A percentile compares a stretch with the other conserved stretches of the same genome.
Conservation (phyloP, 306 rosid species). For the Lablab purpureus region DNA sequence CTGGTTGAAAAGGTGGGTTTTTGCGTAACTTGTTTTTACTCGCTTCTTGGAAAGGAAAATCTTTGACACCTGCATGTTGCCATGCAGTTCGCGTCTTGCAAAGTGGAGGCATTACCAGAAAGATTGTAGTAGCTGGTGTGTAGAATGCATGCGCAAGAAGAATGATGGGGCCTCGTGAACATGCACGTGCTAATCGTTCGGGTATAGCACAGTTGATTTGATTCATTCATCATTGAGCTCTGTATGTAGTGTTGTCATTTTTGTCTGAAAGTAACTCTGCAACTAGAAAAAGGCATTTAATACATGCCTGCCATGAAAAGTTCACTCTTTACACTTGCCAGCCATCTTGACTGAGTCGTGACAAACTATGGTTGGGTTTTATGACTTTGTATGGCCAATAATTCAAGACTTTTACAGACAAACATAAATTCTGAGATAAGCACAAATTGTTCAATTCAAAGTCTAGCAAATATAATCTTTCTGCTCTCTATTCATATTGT, state of each 20-base stretch:
- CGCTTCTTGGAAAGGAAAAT: no score
- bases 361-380: not conserved
- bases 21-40: slow-evolving; percentile 23
- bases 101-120: slow-evolving; percentile 76
- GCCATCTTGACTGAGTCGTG: not conserved
- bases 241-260: no score
- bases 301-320: not conserved
- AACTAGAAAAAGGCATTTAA: not conserved
- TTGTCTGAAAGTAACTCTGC: not conserved
- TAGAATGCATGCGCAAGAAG: slow-evolving; percentile 79
- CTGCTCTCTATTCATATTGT: no score
- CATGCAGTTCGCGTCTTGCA: slow-evolving; percentile 69
- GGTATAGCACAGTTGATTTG: no score
- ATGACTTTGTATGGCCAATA: not conserved
- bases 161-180: no score
- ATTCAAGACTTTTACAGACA: not conserved
- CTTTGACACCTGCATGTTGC: slow-evolving; percentile 10
- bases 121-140: slow-evolving; percentile 85
- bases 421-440: not conserved
- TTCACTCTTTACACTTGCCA: not conserved
- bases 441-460: not conserved
- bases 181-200: no score
- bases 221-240: no score
- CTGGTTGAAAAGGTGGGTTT: slow-evolving; percentile 89
- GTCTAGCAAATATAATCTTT: no score